Conservation (phyloP, 1,139 yeast species). For the Kurtzmaniella quercitrusa region DNA sequence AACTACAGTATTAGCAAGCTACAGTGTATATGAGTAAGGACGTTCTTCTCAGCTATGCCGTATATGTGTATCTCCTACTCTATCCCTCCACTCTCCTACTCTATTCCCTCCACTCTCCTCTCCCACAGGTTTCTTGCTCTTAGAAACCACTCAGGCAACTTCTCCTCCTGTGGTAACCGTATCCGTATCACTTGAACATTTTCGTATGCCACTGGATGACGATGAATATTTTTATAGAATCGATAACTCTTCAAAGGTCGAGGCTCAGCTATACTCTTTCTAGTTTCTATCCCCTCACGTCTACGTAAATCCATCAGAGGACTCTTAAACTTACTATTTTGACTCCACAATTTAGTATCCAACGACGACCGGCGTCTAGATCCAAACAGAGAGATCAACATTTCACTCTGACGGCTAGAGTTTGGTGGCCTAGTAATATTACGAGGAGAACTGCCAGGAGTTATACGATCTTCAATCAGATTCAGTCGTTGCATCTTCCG, state of each 20-base stretch:
- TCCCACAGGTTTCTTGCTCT: constrained; percentile 65
- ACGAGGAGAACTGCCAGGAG: constrained; percentile 36
- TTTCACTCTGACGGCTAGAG: constrained; percentile 20
- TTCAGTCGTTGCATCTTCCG: constrained; percentile 32
- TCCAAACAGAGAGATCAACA: constrained; percentile 19
- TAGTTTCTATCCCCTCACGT: background rate
- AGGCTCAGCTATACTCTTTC: constrained; percentile 5
- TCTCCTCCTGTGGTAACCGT: constrained; percentile 55
- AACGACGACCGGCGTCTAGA: constrained; percentile 31
- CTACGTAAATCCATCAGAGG: background rate
- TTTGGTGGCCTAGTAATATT: constrained; percentile 8
- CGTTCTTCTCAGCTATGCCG: no score
- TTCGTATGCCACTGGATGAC: constrained; percentile 26
- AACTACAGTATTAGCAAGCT: no score
- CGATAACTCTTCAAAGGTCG: constrained; percentile 27
- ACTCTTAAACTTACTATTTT: constrained; percentile 4
- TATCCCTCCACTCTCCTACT: no score
- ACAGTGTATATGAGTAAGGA: no score
- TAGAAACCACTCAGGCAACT: constrained; percentile 70
- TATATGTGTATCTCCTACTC: no score
- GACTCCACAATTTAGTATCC: constrained; percentile 22
- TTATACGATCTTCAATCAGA: constrained; percentile 18
- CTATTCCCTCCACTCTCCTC: constrained; percentile 9
- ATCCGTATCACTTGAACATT: constrained; percentile 40
- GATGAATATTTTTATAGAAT: constrained; percentile 34